phyloP scores from a whole-genome alignment of 2,329 filamentous ascomycete genomes.

The Aspergillus fumigatiaffinis region DNA sequence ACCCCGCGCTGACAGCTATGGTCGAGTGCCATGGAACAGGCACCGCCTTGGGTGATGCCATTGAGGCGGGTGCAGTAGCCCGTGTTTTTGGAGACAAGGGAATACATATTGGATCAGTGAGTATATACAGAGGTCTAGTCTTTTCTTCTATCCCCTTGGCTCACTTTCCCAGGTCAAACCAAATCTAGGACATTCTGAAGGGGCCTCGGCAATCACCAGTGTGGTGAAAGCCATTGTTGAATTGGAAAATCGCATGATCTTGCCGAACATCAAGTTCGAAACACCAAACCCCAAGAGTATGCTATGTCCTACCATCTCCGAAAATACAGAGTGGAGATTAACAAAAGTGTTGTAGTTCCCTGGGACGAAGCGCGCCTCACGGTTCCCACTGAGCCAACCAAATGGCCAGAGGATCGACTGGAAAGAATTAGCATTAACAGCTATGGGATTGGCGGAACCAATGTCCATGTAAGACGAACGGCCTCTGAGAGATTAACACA shows the following conservation, averaged over 20 bases:
- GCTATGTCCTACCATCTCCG: slow-evolving; percentile 4
- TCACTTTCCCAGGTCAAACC: slow-evolving; percentile 20
- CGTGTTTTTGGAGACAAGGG: slow-evolving; percentile 10
- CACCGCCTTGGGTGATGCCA: slow-evolving; percentile 15
- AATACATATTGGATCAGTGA: slow-evolving; percentile 18
- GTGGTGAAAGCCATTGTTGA: slow-evolving; percentile 23
- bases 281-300: slow-evolving; percentile 23
- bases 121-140: neutral
- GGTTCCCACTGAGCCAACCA: slow-evolving; percentile 14
- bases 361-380: slow-evolving; percentile 12
- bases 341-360: slow-evolving; percentile 8
- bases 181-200: slow-evolving; percentile 26
- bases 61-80: slow-evolving; percentile 13
- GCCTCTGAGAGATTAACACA: neutral
- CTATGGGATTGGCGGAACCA: slow-evolving; percentile 29
- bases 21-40: slow-evolving; percentile 21
- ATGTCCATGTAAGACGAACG: slow-evolving; percentile 17
- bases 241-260: slow-evolving; percentile 20
- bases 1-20: slow-evolving; percentile 8
- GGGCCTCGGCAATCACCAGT: slow-evolving; percentile 23
- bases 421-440: slow-evolving; percentile 30
- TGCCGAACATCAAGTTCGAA: slow-evolving; percentile 27
- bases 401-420: slow-evolving; percentile 22
- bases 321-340: slow-evolving; percentile 5
- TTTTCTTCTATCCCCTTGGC: neutral